Base-by-base conservation (phyloP, 2,329 filamentous ascomycete species). In the Aspergillus sp. region DNA sequence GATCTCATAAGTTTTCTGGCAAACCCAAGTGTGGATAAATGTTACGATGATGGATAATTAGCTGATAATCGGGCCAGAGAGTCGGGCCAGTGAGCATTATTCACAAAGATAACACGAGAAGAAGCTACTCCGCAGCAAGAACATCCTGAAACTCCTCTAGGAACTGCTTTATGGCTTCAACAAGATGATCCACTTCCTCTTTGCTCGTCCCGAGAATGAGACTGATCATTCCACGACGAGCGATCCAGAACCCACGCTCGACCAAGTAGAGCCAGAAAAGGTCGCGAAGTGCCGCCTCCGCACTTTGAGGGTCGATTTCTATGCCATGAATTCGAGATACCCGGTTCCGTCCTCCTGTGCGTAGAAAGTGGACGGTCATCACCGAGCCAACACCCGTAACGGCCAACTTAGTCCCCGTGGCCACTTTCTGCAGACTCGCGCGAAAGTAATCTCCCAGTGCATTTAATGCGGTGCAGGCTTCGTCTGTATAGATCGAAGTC, bases 171-270 rank as follows among this genome's bases (percentile, higher is more conserved):
- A 53, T 36, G 2, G 9, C 32, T 7, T 22, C 24, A 18, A 42
- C 17, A 13, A 57, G 43, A 38, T 15, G 26, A 15, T 39, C 26
- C 13, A 38, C 20, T 34, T 57, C 39, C 13, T 48, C 55, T 5
- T n/a, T 20, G 17, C 5, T 48, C 4, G 55, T 57, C 3, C 42
- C 55, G 13, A 57, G 36, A 26, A 57, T 30, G 17, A 57, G n/a
- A 18, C 48, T 53, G 13, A 53, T 12, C 55, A 57, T 57, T n/a
- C 48, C 55, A 15, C 55, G 42, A 13, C 43, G 42, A 3, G 55
- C 48, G 15, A 57, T 53, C 55, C 55, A 57, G 24, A 57, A 48
- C 30, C 55, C 55, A 30, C 48, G 55, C n/a, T 52, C 48, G 5
- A 57, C 30, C 8, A 57, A 13, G 22, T 48, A 51, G 24, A 57